Conservation (phyloP, 805 yeast species). For the Wickerhamiella bombiphila region DNA sequence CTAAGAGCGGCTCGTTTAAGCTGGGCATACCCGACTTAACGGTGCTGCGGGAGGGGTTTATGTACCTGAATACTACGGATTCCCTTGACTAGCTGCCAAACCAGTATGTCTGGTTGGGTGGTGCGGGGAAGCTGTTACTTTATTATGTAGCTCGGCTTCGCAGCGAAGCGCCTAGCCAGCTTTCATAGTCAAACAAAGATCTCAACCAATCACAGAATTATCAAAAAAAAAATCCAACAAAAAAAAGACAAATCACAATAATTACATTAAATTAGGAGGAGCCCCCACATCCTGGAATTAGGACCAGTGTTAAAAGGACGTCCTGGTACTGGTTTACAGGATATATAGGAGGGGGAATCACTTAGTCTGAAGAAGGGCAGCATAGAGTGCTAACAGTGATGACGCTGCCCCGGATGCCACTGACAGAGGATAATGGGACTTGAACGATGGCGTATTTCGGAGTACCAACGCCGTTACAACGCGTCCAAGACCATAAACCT, state of each 20-base stretch:
- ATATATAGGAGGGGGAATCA: background rate
- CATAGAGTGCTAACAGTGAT: constrained; percentile 25
- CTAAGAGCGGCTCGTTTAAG: too few relatives aligned
- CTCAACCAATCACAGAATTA: background rate
- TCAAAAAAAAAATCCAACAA: background rate
- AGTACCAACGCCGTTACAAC: constrained; percentile 27
- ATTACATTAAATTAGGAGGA: too few relatives aligned
- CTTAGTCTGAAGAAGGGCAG: constrained; percentile 17
- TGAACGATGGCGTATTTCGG: background rate
- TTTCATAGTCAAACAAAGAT: background rate
- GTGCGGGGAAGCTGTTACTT: too few relatives aligned
- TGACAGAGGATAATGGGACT: background rate
- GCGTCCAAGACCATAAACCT: constrained; percentile 36
- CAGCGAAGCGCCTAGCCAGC: too few relatives aligned
- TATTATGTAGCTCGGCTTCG: too few relatives aligned
- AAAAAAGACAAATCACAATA: background rate
- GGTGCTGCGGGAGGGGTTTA: too few relatives aligned
- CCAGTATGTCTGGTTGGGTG: too few relatives aligned
- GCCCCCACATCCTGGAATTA: too few relatives aligned
- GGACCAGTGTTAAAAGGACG: background rate
- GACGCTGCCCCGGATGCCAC: constrained; percentile 5
- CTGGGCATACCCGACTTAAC: too few relatives aligned
- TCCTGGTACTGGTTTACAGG: background rate
- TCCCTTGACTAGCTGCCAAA: too few relatives aligned
- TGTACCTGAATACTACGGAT: too few relatives aligned